Conservation (phyloP, 2,329 filamentous ascomycete genomes). For the Aureobasidium mangrovei region DNA sequence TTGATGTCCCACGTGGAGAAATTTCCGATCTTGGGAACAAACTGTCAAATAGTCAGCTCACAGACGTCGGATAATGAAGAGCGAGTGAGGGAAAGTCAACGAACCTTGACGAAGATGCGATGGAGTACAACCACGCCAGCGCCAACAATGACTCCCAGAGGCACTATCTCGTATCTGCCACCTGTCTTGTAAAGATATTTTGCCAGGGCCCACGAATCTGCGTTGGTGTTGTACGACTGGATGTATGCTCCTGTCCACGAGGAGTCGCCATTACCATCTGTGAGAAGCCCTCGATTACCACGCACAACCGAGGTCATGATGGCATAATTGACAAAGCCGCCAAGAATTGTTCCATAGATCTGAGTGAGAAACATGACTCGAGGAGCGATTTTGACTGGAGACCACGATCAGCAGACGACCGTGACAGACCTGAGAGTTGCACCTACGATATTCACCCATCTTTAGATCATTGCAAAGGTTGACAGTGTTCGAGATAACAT, state of each 20-base stretch:
- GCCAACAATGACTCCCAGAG: conserved; percentile 42
- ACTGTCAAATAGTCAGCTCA: conserved; percentile 24
- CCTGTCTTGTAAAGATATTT: conserved; percentile 44
- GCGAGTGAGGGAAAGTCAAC: conserved; percentile 13
- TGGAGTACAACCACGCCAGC: conserved; percentile 38
- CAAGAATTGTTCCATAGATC: conserved; percentile 47
- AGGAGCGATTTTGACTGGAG: conserved; percentile 44
- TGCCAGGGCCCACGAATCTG: conserved; percentile 32
- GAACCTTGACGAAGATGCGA: conserved; percentile 32
- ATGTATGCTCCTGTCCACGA: conserved; percentile 47
- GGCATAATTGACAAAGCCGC: conserved; percentile 46
- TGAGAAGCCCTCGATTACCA: conserved; percentile 41
- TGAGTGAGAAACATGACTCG: conserved; percentile 49
- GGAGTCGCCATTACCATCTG: conserved; percentile 37
- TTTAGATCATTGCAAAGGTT: conserved; percentile 47
- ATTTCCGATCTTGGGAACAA: conserved; percentile 38
- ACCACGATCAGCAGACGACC: background rate
- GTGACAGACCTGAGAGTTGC: no score
- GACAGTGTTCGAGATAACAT: conserved; percentile 44
- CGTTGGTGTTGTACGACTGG: conserved; percentile 34
- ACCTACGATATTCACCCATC: conserved; percentile 49
- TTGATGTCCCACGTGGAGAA: conserved; percentile 36
- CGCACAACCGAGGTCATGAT: conserved; percentile 48
- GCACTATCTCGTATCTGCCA: conserved; percentile 19
- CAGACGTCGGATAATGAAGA: background rate